Conservation (phyloP, 208 protist species). For the Zelonia costaricensis region DNA sequence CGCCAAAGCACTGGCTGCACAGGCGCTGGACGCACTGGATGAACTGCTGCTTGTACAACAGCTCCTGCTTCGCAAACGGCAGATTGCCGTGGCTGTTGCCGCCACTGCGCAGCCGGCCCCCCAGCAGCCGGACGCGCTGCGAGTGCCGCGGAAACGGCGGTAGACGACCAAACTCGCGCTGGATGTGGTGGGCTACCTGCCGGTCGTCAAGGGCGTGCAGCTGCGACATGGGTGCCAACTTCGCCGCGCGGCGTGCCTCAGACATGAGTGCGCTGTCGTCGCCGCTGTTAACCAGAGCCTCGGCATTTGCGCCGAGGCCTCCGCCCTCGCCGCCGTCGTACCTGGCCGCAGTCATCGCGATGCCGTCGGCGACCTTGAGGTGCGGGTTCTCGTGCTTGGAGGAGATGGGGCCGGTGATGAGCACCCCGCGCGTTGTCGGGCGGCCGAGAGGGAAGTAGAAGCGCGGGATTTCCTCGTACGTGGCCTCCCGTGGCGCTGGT, state of each 20-base stretch:
- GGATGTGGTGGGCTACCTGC: constrained; percentile 58
- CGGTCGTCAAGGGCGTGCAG: constrained; percentile 63
- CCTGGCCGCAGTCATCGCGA: constrained; percentile 38
- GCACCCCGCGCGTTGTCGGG: constrained; percentile 35
- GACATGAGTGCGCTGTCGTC: constrained; percentile 10
- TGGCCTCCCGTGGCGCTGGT: constrained; percentile 16
- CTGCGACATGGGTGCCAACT: constrained; percentile 45
- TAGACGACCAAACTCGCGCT: constrained; percentile 71
- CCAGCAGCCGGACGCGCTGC: constrained; percentile 41
- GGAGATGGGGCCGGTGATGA: constrained; percentile 49
- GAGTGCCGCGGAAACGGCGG: constrained; percentile 42
- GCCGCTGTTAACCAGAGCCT: constrained; percentile 5
- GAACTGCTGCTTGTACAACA: constrained; percentile 59
- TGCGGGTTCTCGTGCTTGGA: constrained; percentile 72
- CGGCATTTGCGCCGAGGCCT: constrained; percentile 11
- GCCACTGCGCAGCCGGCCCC: constrained; percentile 27
- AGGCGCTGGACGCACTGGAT: constrained; percentile 69
- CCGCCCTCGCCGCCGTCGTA: constrained; percentile 34
- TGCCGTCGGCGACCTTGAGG: constrained; percentile 59
- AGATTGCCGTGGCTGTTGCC: constrained; percentile 17
- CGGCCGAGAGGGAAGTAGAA: constrained; percentile 85
- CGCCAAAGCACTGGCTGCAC: constrained; percentile 77
- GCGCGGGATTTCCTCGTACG: constrained; percentile 77
- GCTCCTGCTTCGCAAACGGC: constrained; percentile 55
- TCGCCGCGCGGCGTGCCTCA: constrained; percentile 15